These are phyloP conservation scores for Naganishia sp. DNA, from an alignment of 1,284 basidiomycete genomes.

Conservation along the genomic window DNA sequence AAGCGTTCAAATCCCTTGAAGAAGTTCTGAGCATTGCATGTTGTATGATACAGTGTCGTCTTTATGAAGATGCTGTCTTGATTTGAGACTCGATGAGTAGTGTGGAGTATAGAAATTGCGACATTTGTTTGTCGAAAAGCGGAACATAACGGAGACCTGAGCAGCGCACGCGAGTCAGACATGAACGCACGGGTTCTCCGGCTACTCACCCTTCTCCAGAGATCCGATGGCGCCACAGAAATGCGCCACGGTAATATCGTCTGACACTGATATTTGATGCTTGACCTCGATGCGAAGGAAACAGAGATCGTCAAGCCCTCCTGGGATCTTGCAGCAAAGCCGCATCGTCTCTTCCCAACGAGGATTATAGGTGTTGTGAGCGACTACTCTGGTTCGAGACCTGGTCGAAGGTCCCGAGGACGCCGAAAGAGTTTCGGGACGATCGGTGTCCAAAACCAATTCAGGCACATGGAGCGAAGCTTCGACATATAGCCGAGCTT, in stretches of 20 bases:
- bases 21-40: slow-evolving; percentile 45
- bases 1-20: slow-evolving; percentile 51
- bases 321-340: slow-evolving; percentile 71
- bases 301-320: slow-evolving; percentile 72
- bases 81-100: slow-evolving; percentile 49
- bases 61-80: neutral
- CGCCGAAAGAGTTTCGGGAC: neutral
- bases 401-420: slow-evolving; percentile 5
- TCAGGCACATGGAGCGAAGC: slow-evolving; percentile 75
- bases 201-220: slow-evolving; percentile 65
- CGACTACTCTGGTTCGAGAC: slow-evolving; percentile 64
- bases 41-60: neutral
- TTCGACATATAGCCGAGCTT: slow-evolving; percentile 75
- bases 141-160: slow-evolving; percentile 84
- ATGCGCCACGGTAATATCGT: slow-evolving; percentile 63
- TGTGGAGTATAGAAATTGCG: slow-evolving; percentile 83
- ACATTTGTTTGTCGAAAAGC: slow-evolving; percentile 75
- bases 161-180: neutral
- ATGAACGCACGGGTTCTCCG: neutral
- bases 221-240: slow-evolving; percentile 70
- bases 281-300: slow-evolving; percentile 78
- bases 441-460: neutral
- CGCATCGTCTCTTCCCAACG: slow-evolving; percentile 74
- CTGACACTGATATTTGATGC: slow-evolving; percentile 59
- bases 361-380: slow-evolving; percentile 87